Conservation (phyloP, 1,139 yeast genomes). For the Pichia kudriavzevii region DNA sequence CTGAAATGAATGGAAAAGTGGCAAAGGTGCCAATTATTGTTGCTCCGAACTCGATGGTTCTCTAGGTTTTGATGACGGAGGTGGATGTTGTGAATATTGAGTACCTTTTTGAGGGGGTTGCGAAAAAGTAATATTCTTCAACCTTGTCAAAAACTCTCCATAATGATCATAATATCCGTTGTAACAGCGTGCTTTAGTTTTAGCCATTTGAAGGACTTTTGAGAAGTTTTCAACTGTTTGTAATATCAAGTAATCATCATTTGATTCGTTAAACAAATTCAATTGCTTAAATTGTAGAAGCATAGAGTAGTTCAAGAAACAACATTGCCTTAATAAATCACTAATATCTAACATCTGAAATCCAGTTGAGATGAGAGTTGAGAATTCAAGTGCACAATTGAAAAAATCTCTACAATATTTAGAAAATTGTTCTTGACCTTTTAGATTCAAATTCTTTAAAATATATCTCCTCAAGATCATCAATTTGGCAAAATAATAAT, state of each 20-base stretch:
- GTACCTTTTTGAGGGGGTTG: not conserved
- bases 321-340: constrained; percentile 9
- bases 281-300: constrained; percentile 10
- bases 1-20: too few relatives aligned
- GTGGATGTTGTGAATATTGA: too few relatives aligned
- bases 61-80: too few relatives aligned
- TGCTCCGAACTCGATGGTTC: too few relatives aligned
- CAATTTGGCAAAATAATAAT: constrained; percentile 17
- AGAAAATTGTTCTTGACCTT: constrained; percentile 9
- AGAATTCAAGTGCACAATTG: not conserved
- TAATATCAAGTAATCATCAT: constrained; percentile 3
- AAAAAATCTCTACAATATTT: constrained; percentile 6
- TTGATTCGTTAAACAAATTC: constrained; percentile 4
- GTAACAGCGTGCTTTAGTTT: constrained; percentile 5
- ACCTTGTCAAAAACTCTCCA: constrained; percentile 5
- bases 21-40: too few relatives aligned
- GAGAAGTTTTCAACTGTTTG: constrained; percentile 3
- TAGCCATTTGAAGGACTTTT: not conserved
- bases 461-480: constrained; percentile 22
- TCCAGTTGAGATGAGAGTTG: constrained; percentile 1
- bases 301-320: constrained; percentile 7
- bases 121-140: constrained; percentile 6
- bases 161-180: constrained; percentile 9
- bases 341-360: constrained; percentile 2
- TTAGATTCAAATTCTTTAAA: constrained; percentile 11